Base-by-base conservation (phyloP, 2,329 filamentous ascomycete species). In the Anthostomella pinea region DNA sequence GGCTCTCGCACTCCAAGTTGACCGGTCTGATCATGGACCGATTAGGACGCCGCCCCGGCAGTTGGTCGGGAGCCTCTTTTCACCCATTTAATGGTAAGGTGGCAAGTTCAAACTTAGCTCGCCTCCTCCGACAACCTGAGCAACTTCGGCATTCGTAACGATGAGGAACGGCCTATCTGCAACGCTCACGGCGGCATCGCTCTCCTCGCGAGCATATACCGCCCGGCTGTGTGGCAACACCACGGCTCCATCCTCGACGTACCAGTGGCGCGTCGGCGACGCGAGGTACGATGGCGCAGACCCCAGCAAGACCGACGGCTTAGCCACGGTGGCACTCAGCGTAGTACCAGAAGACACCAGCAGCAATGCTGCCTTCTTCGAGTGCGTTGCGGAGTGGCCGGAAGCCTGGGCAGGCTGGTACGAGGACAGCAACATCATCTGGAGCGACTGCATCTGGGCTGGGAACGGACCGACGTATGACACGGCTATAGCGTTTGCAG, bases 71-170 rank as follows among this genome's bases (percentile, higher is more conserved):
- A n/a, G n/a, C n/a, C n/a, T n/a, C n/a, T n/a, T n/a, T n/a, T n/a
- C n/a, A n/a, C n/a, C n/a, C n/a, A n/a, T n/a, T n/a, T n/a, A n/a
- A n/a, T n/a, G n/a, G n/a, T n/a, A n/a, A n/a, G n/a, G n/a, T n/a
- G n/a, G n/a, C n/a, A n/a, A n/a, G n/a, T n/a, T 27, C 15, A 33
- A 35, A 30, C 40, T 9, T 23, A 22, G 20, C 38, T 20, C 10
- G 28, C 13, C 16, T n/a, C 20, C 17, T 11, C 18, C 8, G 17
- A n/a, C 18, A 33, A 6, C 25, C 10, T 23, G 34, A 37, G 14
- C 24, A 35, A 30, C 18, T 27, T 15, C 14, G 34, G 74, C 76
- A 84, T 78, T 30, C 30, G 15, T 39, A 39, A 53, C 31, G 24
- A 51, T 53, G 46, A 33, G 40, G 18, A 40, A 35, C 28, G n/a